These are phyloP conservation scores for Trichoderma semiorbis DNA, from an alignment of 2,329 filamentous ascomycete genomes.

Conservation along the genomic window DNA sequence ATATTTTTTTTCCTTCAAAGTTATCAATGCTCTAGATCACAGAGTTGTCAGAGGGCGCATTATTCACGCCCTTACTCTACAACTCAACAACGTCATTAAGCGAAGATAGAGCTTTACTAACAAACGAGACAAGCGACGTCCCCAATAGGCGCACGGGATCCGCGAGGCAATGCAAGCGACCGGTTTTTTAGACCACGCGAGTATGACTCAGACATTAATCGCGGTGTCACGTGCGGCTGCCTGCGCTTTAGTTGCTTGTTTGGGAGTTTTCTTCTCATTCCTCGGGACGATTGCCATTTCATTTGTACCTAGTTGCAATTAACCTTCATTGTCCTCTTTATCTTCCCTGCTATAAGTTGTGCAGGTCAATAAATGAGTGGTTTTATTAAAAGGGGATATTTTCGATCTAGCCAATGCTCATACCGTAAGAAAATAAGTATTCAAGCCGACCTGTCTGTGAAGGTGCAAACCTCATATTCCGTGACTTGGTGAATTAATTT, in stretches of 20 bases:
- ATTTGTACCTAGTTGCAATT: not conserved
- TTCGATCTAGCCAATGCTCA: not conserved
- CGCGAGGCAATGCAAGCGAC: not conserved
- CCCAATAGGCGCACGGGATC: no score
- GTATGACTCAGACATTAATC: not conserved
- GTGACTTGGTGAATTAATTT: not conserved
- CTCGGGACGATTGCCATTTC: not conserved
- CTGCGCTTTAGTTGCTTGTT: not conserved
- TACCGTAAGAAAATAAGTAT: not conserved
- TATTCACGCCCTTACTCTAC: not conserved
- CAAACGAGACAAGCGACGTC: not conserved
- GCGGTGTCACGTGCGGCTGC: not conserved
- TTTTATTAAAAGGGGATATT: not conserved
- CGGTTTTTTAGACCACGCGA: not conserved
- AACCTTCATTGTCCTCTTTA: not conserved
- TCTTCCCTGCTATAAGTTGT: not conserved
- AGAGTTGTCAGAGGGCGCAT: not conserved
- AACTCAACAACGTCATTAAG: not conserved
- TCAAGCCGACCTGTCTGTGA: not conserved
- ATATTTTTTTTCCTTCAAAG: not conserved
- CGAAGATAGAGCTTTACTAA: not conserved
- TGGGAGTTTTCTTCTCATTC: not conserved
- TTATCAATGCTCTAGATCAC: not conserved
- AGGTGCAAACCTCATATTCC: not conserved
- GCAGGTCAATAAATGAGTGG: not conserved